Conservation (phyloP, 139 green algal genomes). For the Diplosphaera chodatii region DNA sequence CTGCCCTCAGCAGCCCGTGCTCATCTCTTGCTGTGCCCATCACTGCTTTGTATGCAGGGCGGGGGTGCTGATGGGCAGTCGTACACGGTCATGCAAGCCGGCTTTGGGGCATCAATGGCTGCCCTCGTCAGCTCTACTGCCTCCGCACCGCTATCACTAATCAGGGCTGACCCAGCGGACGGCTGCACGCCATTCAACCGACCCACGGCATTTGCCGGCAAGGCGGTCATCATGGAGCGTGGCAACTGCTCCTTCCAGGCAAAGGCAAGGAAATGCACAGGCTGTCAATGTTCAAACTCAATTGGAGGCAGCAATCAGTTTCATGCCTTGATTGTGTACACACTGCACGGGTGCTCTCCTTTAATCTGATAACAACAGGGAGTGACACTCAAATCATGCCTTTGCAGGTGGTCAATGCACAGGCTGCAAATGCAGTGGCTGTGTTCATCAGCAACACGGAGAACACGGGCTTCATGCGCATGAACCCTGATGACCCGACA, state of each 20-base stretch:
- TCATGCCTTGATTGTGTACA: no score
- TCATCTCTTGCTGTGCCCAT: no score
- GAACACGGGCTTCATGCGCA: slow-evolving; percentile 43
- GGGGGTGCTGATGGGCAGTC: background rate
- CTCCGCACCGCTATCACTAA: slow-evolving; percentile 5
- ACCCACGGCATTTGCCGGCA: slow-evolving; percentile 16
- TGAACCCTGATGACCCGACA: slow-evolving; percentile 22
- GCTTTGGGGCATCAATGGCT: background rate
- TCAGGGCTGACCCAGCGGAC: slow-evolving; percentile 17
- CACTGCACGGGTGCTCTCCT: no score
- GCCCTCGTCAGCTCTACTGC: slow-evolving; percentile 2
- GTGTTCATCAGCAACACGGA: slow-evolving; percentile 68
- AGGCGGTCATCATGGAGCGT: slow-evolving; percentile 52
- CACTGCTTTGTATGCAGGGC: background rate
- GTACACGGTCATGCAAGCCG: slow-evolving; percentile 9
- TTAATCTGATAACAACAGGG: no score
- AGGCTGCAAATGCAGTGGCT: slow-evolving; percentile 51
- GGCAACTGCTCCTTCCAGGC: slow-evolving; percentile 60
- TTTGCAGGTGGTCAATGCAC: slow-evolving; percentile 33
- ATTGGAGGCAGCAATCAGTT: no score
- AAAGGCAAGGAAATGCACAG: no score
- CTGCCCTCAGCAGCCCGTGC: no score
- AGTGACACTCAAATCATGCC: no score
- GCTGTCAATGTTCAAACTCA: background rate
- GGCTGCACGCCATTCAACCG: slow-evolving; percentile 31